Base-by-base conservation (phyloP, 352 stramenopile genomes). In the Proteromonas lacertae region DNA sequence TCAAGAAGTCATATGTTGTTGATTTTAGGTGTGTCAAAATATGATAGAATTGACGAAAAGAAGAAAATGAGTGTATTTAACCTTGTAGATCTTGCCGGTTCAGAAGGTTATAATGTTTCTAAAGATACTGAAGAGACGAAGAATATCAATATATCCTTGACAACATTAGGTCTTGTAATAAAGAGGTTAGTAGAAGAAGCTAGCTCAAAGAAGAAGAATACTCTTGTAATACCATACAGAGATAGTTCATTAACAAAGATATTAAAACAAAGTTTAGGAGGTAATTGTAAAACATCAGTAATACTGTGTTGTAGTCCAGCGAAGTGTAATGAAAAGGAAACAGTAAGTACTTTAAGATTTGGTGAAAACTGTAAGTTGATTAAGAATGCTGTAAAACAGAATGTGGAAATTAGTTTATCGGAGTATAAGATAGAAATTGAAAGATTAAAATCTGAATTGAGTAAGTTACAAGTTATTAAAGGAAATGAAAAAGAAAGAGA, bases 1-100 rank as follows among this genome's bases (percentile, higher is more conserved):
- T 81, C 64, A 60, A 63, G 73, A 2, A 81, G 64, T 6, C 73
- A 89, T 48, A n/a, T n/a, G n/a, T n/a, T n/a, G n/a, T n/a, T n/a
- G n/a, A n/a, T n/a, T n/a, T n/a, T n/a, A n/a, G n/a, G n/a, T n/a
- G n/a, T n/a, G n/a, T n/a, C n/a, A n/a, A n/a, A n/a, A n/a, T n/a
- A n/a, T n/a, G n/a, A n/a, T n/a, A n/a, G n/a, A n/a, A n/a, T n/a
- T n/a, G n/a, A n/a, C n/a, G n/a, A n/a, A n/a, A n/a, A n/a, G n/a
- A n/a, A n/a, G n/a, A 28, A 19, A 17, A 20, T 29, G 20, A 21
- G 10, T 28, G 26, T 23, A 12, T 9, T 38, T 5, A 38, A 38
- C 19, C 33, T 38, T 9, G 33, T 38, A 12, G 33, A 38, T 29
- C 14, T 38, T 7, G 33, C 33, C 3, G 33, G 33, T 20, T 38